Evolutionary conservation across 495 filamentous ascomycete species (phyloP).

Genomic region (Pyrenopolyporus hunteri): DNA sequence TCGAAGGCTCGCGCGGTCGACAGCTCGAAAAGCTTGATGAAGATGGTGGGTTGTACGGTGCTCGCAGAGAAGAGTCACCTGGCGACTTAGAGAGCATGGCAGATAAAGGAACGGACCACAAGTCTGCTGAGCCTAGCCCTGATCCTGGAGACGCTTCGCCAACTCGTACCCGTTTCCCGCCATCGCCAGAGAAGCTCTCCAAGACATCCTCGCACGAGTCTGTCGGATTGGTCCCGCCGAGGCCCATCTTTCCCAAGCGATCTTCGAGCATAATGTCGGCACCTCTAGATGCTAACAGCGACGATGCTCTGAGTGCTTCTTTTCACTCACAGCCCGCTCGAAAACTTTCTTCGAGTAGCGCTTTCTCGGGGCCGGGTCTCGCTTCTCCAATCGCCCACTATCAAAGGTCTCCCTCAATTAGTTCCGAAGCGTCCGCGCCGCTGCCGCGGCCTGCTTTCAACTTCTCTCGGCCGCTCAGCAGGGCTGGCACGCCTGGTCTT

Average conservation of each 20-base stretch:
- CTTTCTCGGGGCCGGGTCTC: constrained; percentile 41
- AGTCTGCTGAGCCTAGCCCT: not conserved
- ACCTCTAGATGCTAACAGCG: constrained; percentile 46
- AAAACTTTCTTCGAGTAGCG: constrained; percentile 70
- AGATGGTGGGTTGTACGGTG: constrained; percentile 44
- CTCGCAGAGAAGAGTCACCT: constrained; percentile 54
- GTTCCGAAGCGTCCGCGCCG: constrained; percentile 69
- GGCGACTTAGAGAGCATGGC: constrained; percentile 34
- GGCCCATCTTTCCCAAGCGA: constrained; percentile 53
- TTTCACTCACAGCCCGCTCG: constrained; percentile 53
- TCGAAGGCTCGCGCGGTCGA: constrained; percentile 42
- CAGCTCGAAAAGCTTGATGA: constrained; percentile 42
- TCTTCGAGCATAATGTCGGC: constrained; percentile 57
- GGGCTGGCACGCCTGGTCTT: constrained; percentile 69
- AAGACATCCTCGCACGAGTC: constrained; percentile 51
- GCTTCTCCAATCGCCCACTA: constrained; percentile 65
- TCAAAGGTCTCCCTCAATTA: constrained; percentile 78
- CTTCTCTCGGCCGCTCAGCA: constrained; percentile 88
- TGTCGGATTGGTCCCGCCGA: constrained; percentile 48
- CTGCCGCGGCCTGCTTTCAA: constrained; percentile 82
- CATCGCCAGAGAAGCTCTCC: constrained; percentile 48
- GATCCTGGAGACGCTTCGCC: constrained; percentile 29
- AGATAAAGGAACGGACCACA: constrained; percentile 11
- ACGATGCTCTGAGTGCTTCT: constrained; percentile 49
- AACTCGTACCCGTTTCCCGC: constrained; percentile 22